Base-by-base conservation (phyloP, 768 basidiomycete species). In the Chalciporus pseudorubinellus region DNA sequence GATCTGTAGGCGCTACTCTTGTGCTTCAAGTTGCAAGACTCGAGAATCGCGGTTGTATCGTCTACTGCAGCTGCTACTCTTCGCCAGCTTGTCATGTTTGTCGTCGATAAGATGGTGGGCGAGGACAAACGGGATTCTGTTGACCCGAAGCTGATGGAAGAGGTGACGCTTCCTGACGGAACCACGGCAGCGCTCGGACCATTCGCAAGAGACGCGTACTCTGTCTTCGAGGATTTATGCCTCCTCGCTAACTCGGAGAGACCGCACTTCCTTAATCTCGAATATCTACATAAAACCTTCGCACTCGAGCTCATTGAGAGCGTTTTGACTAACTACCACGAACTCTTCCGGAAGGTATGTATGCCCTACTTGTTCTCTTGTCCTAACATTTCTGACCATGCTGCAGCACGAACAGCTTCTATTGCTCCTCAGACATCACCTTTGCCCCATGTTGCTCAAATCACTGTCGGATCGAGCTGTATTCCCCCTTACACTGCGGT, bases 271-370 rank as follows among this genome's bases (percentile, higher is more conserved):
- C 75, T 97, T 52, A 85, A 86, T 57, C 80, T 98, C 41, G 84
- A 89, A 19, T 82, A 78, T 45, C 73, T 98, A 40, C 90, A 89
- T 61, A 87, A 94, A 69, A 98, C 97, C 0, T 98, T 98, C 59
- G 92, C 94, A 0, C 72, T 99, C n/a, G 95, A 99, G 70, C 73
- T 98, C 47, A 92, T 98, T 33, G 95, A 99, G 72, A 98, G 95
- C 61, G 91, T 98, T 2, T 73, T 99, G 45, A 94, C 92, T 7
- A 94, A 95, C 64, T 94, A 95, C 60, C 85, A 92, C 56, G 79
- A 77, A n/a, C 75, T 92, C 0, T 94, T 95, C 65, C 79, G 87
- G 46, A 82, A 87, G 75, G 94, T 89, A 59, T 33, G 73, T 64
- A 20, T 21, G 1, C 21, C n/a, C 7, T 20, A 22, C 40, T 29